Percentiles rank a stretch among this genome's conserved stretches.
Evolutionary conservation across 169 alveolate species (phyloP).

Genomic region (Cryptosporidium bovis): DNA sequence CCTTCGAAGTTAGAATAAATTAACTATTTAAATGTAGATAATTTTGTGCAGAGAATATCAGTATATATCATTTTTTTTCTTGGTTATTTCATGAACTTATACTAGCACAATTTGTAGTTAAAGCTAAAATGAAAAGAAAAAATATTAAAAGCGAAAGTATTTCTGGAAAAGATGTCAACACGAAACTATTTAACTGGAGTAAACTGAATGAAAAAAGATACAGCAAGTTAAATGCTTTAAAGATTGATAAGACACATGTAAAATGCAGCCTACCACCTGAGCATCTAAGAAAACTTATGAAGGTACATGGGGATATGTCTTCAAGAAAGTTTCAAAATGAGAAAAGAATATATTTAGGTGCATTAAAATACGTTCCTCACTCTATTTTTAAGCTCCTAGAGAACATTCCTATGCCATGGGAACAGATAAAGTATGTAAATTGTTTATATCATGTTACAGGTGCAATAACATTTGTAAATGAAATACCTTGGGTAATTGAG

Average conservation of each 20-base stretch:
- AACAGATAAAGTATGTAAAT: conserved; percentile 94
- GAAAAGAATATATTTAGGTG: conserved; percentile 95
- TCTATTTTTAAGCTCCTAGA: conserved; percentile 98
- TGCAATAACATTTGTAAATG: conserved; percentile 99
- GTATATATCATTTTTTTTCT: neutral
- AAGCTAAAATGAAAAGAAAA: neutral
- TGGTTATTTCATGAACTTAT: neutral
- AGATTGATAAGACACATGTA: neutral
- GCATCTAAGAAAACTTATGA: conserved; percentile 96
- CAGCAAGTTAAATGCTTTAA: neutral
- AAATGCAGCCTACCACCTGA: conserved; percentile 97
- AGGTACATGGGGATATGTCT: conserved; percentile 98
- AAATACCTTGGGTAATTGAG: conserved; percentile 98
- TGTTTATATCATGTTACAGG: conserved; percentile 99
- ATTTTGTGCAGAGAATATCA: neutral
- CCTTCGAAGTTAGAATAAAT: neutral
- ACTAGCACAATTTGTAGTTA: neutral
- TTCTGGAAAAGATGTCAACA: neutral
- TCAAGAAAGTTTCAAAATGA: conserved; percentile 97
- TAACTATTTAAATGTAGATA: neutral
- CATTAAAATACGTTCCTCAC: conserved; percentile 99
- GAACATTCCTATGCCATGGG: conserved; percentile 99
- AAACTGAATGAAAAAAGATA: conserved; percentile 25
- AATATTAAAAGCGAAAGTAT: neutral
- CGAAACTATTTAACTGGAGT: conserved; percentile 19